A percentile compares a stretch with the other conserved stretches of the same genome.
Conservation (phyloP, 805 yeast species). For the Hanseniaspora taiwanica region DNA sequence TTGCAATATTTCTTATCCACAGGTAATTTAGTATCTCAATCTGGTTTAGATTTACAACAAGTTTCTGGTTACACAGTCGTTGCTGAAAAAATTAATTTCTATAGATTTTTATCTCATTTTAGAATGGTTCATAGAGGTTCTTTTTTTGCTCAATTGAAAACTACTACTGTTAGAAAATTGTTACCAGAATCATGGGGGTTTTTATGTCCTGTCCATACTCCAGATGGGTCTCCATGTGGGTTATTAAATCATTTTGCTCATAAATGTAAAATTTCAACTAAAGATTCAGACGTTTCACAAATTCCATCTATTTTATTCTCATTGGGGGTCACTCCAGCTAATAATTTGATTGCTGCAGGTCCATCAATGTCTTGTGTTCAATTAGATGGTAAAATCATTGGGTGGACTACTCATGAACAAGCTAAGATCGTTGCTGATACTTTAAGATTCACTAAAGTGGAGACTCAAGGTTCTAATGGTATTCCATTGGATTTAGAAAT, state of each 20-base stretch:
- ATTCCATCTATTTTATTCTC: slow-evolving; percentile 54
- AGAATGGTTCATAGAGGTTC: slow-evolving; percentile 99
- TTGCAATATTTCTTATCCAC: slow-evolving; percentile 90
- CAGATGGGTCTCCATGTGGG: slow-evolving; percentile 99
- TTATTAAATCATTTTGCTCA: slow-evolving; percentile 91
- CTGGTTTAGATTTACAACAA: slow-evolving; percentile 96
- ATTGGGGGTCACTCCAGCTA: slow-evolving; percentile 70
- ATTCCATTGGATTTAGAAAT: slow-evolving; percentile 80
- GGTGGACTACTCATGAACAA: slow-evolving; percentile 87
- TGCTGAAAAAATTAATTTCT: slow-evolving; percentile 95
- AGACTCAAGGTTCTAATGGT: slow-evolving; percentile 43
- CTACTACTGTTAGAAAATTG: slow-evolving; percentile 91
- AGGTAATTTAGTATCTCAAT: slow-evolving; percentile 92
- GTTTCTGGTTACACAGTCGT: slow-evolving; percentile 97
- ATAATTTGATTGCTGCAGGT: slow-evolving; percentile 70
- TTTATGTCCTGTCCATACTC: slow-evolving; percentile 97
- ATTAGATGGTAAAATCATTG: slow-evolving; percentile 81
- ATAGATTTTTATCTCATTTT: slow-evolving; percentile 95
- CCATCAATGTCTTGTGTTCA: slow-evolving; percentile 84
- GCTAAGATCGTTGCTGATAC: slow-evolving; percentile 82
- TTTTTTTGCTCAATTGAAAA: slow-evolving; percentile 93
- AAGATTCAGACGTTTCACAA: slow-evolving; percentile 55
- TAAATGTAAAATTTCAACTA: slow-evolving; percentile 79
- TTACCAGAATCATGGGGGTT: slow-evolving; percentile 99
- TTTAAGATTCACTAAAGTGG: slow-evolving; percentile 83